Evolutionary conservation across 2,329 filamentous ascomycete genomes (phyloP), one percentile per base, ranked within the genome.

Genomic region (Calonectria fujianensis): DNA sequence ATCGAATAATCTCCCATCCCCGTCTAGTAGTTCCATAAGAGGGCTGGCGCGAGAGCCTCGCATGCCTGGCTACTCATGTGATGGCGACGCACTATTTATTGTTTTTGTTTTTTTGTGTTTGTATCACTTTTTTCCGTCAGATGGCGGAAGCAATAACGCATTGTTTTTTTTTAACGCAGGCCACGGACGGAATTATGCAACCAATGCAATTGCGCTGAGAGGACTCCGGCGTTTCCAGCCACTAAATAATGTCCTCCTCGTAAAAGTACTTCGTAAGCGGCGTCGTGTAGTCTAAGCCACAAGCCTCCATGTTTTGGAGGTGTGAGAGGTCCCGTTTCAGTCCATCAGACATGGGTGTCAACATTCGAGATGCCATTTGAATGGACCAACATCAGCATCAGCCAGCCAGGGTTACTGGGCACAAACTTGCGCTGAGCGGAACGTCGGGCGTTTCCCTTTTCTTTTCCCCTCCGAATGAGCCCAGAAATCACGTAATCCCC

Each of bases 311-410:
- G 51, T 29, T 16, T 32, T 20, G 14, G 51, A 54, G 51, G 6
- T 31, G 27, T 29, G 51, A n/a, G 4, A 54, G 52, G 52, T 10
- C 37, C 29, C 52, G 52, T 59, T 59, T 59, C 52, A 59, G 51
- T 16, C 20, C 9, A 10, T 24, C 11, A 20, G 32, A 20, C 31
- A 20, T 59, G 52, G 31, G 20, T 11, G 52, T 20, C 16, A n/a
- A 57, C 24, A 27, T 10, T 27, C 7, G 27, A 29, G 48, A 27
- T 41, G 16, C 39, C 1, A 8, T 16, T 41, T 20, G 16, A 41
- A 41, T 41, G 39, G 39, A 20, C 39, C 16, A 41, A 41, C 39
- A 16, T 39, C 16, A 7, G 39, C 39, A 16, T 24, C 31, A 24
- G 31, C 9, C 20, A 7, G 20, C 35, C 18, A 57, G 32, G 31